Conservation (phyloP, 805 yeast genomes). For the Wickerhamomyces chambardii region DNA sequence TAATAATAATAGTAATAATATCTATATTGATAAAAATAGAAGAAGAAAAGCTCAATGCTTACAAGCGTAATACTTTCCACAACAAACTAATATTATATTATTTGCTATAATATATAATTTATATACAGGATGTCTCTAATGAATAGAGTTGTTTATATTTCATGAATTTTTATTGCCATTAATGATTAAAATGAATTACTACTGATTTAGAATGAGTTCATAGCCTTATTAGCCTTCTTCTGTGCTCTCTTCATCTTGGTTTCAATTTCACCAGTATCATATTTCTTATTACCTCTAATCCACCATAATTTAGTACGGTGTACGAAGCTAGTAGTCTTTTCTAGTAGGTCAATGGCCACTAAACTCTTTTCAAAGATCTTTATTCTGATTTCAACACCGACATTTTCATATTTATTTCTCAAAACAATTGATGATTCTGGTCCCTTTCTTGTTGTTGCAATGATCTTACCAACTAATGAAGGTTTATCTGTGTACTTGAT, state of each 20-base stretch:
- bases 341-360: conserved; percentile 68
- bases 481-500: conserved; percentile 51
- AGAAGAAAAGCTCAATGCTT: no score
- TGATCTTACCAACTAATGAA: conserved; percentile 67
- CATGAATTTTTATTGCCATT: no score
- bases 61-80: no score
- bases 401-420: conserved; percentile 72
- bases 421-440: conserved; percentile 69
- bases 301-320: conserved; percentile 83
- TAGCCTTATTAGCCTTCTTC: background rate
- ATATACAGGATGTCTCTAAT: no score
- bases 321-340: conserved; percentile 66
- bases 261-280: conserved; percentile 70
- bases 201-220: no score
- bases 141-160: no score
- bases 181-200: no score
- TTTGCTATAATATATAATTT: no score
- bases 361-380: conserved; percentile 70
- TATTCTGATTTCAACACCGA: conserved; percentile 81
- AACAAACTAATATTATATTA: no score
- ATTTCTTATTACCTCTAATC: conserved; percentile 60
- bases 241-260: conserved; percentile 25
- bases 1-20: no score
- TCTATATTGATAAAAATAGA: no score
- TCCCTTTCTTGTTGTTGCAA: conserved; percentile 67